Percentiles rank a stretch among this genome's conserved stretches.
phyloP scores from a whole-genome alignment of 768 basidiomycete species.

The Gyrodon lividus region DNA sequence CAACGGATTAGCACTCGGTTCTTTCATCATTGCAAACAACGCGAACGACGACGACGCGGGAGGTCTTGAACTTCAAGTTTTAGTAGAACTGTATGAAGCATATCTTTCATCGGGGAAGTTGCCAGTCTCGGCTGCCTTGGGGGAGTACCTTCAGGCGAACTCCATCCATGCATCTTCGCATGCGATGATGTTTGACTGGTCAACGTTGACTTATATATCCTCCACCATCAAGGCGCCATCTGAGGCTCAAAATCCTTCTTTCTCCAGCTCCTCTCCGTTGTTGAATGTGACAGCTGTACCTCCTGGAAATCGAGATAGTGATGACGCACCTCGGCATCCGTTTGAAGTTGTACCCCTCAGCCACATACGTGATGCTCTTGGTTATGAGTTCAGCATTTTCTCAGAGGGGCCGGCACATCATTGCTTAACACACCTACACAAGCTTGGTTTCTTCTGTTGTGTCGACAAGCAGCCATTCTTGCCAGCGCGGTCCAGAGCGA shows the following conservation, averaged over 20 bases:
- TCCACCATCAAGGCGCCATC: slow-evolving; percentile 49
- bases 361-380: slow-evolving; percentile 60
- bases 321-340: slow-evolving; percentile 38
- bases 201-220: slow-evolving; percentile 59
- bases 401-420: slow-evolving; percentile 52
- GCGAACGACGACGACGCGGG: slow-evolving; percentile 38
- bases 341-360: slow-evolving; percentile 59
- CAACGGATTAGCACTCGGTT: slow-evolving; percentile 65
- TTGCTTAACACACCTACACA: slow-evolving; percentile 58
- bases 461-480: slow-evolving; percentile 32
- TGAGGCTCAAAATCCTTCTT: slow-evolving; percentile 2
- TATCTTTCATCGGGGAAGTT: slow-evolving; percentile 44
- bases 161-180: slow-evolving; percentile 37
- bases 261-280: slow-evolving; percentile 40
- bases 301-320: slow-evolving; percentile 6
- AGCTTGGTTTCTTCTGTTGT: slow-evolving; percentile 59
- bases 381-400: slow-evolving; percentile 54
- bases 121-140: slow-evolving; percentile 43
- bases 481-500: slow-evolving; percentile 33
- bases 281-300: slow-evolving; percentile 42
- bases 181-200: slow-evolving; percentile 66
- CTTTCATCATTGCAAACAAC: slow-evolving; percentile 50
- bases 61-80: slow-evolving; percentile 60
- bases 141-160: slow-evolving; percentile 57
- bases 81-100: slow-evolving; percentile 49